Conservation (phyloP, 1,284 basidiomycete species). For the Malassezia furfur region DNA sequence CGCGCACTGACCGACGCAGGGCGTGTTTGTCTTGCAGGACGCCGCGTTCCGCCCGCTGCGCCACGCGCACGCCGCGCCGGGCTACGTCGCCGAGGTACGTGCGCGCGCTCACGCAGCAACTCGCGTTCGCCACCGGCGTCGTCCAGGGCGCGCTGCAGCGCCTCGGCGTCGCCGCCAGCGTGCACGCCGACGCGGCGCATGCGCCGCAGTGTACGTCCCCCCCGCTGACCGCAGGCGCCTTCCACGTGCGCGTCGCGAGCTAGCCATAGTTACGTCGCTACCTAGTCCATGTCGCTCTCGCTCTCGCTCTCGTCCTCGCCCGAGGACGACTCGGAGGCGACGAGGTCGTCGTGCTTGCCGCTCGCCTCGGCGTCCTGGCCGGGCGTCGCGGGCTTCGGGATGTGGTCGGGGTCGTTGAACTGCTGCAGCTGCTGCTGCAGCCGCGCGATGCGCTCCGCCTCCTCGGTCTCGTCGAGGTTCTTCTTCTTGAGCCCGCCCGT, state of each 20-base stretch:
- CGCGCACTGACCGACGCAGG: constrained; percentile 52
- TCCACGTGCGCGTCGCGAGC: constrained; percentile 9
- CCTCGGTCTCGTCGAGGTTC: constrained; percentile 45
- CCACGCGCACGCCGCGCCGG: neutral
- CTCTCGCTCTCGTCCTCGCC: constrained; percentile 30
- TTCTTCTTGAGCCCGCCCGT: constrained; percentile 47
- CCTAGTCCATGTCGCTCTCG: constrained; percentile 22
- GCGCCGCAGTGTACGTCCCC: constrained; percentile 7
- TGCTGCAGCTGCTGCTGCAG: constrained; percentile 44
- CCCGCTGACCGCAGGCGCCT: neutral
- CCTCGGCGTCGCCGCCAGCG: constrained; percentile 15
- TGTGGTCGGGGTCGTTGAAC: constrained; percentile 32
- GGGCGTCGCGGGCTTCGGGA: constrained; percentile 5
- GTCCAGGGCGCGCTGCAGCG: constrained; percentile 18
- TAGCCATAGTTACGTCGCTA: neutral
- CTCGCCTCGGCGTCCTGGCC: constrained; percentile 3
- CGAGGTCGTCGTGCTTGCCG: constrained; percentile 44
- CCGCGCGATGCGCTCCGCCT: constrained; percentile 41
- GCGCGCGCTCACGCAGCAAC: constrained; percentile 8
- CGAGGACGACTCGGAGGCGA: constrained; percentile 39
- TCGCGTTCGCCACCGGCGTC: constrained; percentile 17
- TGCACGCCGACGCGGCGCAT: constrained; percentile 10
- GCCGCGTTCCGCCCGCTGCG: constrained; percentile 78
- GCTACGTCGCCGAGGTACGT: neutral
- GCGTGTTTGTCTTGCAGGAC: constrained; percentile 86